A percentile compares a stretch with the other conserved stretches of the same genome.
phyloP scores from a whole-genome alignment of 2,329 filamentous ascomycete genomes.

The Zalaria obscura region DNA sequence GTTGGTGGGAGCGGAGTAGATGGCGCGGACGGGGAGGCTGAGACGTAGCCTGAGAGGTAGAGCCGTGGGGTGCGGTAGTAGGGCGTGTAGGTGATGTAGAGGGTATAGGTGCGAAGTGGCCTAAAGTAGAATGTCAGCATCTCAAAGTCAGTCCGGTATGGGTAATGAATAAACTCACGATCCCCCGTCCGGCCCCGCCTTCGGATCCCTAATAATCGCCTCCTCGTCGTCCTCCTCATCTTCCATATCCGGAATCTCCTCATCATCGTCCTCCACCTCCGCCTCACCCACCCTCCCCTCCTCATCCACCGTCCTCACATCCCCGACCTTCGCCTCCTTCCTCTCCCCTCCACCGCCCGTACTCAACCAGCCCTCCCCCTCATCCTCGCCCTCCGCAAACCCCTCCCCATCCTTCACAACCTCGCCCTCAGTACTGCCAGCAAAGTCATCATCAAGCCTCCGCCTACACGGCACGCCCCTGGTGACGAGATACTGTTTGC shows the following conservation, averaged over 20 bases:
- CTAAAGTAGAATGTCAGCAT: constrained; percentile 29
- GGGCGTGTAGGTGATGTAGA: constrained; percentile 95
- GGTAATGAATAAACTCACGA: constrained; percentile 32
- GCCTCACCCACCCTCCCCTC: constrained; percentile 71
- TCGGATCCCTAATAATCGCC: constrained; percentile 76
- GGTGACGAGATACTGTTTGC: constrained; percentile 92
- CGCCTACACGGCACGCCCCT: constrained; percentile 88
- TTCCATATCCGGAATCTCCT: constrained; percentile 95
- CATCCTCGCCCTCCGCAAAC: constrained; percentile 36
- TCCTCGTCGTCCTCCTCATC: constrained; percentile 90
- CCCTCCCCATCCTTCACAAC: constrained; percentile 52
- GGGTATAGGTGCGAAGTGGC: constrained; percentile 81
- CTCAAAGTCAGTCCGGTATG: constrained; percentile 1
- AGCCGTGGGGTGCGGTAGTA: constrained; percentile 94
- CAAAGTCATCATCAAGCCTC: constrained; percentile 84
- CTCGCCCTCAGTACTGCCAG: constrained; percentile 68
- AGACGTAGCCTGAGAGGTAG: constrained; percentile 76
- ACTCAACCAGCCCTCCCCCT: constrained; percentile 82
- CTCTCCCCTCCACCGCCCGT: constrained; percentile 64
- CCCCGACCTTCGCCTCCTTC: constrained; percentile 54
- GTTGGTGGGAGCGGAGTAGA: constrained; percentile 60
- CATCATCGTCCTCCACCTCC: constrained; percentile 56
- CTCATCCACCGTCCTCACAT: constrained; percentile 81
- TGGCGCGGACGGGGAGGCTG: constrained; percentile 46
- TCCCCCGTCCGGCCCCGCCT: constrained; percentile 33